These are phyloP conservation scores for Beauveria sp. DNA, from an alignment of 2,329 filamentous ascomycete genomes.

Conservation along the genomic window DNA sequence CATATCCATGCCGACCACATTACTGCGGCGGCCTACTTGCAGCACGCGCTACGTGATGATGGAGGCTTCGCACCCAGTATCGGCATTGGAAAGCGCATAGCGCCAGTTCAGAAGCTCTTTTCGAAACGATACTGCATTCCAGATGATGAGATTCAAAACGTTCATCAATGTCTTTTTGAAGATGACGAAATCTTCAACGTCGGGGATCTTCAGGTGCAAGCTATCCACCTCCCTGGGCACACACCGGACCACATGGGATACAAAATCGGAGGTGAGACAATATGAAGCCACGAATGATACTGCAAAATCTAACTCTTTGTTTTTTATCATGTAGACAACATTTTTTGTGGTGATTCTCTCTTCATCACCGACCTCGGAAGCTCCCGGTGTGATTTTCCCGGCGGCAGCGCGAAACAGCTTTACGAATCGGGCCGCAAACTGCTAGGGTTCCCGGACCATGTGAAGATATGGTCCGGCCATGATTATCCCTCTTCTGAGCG, in stretches of 20 bases:
- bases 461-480: constrained; percentile 42
- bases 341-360: constrained; percentile 43
- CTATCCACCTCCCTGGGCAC: constrained; percentile 51
- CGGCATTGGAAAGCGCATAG: constrained; percentile 49
- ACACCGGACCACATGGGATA: constrained; percentile 56
- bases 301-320: not conserved
- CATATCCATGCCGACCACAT: constrained; percentile 56
- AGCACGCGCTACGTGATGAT: constrained; percentile 30
- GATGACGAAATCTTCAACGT: constrained; percentile 47
- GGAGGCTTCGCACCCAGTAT: constrained; percentile 34
- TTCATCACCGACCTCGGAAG: constrained; percentile 42
- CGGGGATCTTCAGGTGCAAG: constrained; percentile 36
- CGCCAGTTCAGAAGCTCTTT: constrained; percentile 42
- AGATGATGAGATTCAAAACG: constrained; percentile 31
- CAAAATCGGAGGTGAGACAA: constrained; percentile 32
- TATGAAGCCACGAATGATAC: not conserved
- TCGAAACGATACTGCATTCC: constrained; percentile 39
- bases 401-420: constrained; percentile 33
- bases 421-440: constrained; percentile 33
- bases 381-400: constrained; percentile 44
- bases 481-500: constrained; percentile 38
- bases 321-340: constrained; percentile 17
- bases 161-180: constrained; percentile 46
- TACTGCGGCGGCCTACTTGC: constrained; percentile 51
- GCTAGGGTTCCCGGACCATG: constrained; percentile 29